A percentile compares a stretch with the other conserved stretches of the same genome.
Conservation (phyloP, 2,329 filamentous ascomycete species). For the Emmonsiellopsis sp. region DNA sequence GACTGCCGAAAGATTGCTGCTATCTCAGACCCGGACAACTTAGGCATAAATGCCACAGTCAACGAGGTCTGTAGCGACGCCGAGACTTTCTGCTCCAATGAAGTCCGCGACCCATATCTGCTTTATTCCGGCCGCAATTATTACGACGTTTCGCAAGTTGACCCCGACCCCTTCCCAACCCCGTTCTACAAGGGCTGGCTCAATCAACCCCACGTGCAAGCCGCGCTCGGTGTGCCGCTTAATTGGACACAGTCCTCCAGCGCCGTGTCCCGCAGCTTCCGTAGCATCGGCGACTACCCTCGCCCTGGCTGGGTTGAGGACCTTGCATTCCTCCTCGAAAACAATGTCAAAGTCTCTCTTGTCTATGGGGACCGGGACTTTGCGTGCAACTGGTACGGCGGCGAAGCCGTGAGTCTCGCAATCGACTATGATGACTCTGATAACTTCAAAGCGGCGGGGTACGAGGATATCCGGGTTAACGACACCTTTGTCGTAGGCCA, state of each 20-base stretch:
- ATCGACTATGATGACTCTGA: slow-evolving; percentile 37
- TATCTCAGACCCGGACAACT: slow-evolving; percentile 41
- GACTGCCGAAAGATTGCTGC: slow-evolving; percentile 41
- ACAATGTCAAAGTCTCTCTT: slow-evolving; percentile 41
- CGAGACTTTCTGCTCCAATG: slow-evolving; percentile 31
- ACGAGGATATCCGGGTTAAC: slow-evolving; percentile 36
- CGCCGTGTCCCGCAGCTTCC: slow-evolving; percentile 40
- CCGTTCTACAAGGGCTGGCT: slow-evolving; percentile 47
- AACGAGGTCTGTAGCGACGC: slow-evolving; percentile 38
- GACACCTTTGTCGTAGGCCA: slow-evolving; percentile 35
- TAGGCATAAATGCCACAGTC: slow-evolving; percentile 36
- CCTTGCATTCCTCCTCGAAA: slow-evolving; percentile 37
- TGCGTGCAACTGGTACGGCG: slow-evolving; percentile 49
- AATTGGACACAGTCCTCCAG: slow-evolving; percentile 44
- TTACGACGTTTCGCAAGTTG: slow-evolving; percentile 48
- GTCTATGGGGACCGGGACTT: slow-evolving; percentile 47
- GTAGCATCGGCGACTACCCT: slow-evolving; percentile 38
- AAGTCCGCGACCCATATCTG: slow-evolving; percentile 37
- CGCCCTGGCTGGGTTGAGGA: slow-evolving; percentile 30
- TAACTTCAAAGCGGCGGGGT: slow-evolving; percentile 42
- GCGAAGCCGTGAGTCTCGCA: slow-evolving; percentile 42
- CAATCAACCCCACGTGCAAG: slow-evolving; percentile 47
- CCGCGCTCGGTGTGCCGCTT: slow-evolving; percentile 48
- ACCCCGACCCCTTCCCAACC: slow-evolving; percentile 44
- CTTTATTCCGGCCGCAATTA: slow-evolving; percentile 38